A percentile compares a stretch with the other conserved stretches of the same genome.
Conservation (phyloP, 768 basidiomycete genomes). For the Kwoniella heveanensis region DNA sequence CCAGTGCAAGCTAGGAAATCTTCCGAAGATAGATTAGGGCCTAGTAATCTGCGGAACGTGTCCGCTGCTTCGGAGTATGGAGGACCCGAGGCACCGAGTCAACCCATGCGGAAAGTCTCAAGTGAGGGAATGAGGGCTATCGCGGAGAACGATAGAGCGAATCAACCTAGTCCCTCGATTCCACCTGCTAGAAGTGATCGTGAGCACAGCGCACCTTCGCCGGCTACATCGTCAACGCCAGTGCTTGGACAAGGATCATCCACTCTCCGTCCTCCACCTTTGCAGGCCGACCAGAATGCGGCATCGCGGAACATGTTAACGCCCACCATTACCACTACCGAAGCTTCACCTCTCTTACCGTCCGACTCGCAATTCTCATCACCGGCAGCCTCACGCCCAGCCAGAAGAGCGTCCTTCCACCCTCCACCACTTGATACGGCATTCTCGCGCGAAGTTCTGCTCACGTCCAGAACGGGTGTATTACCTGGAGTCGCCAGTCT, state of each 20-base stretch:
- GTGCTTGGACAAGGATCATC: not conserved
- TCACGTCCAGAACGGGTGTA: constrained; percentile 41
- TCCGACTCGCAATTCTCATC: constrained; percentile 22
- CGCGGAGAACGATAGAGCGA: not conserved
- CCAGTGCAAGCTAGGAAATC: constrained; percentile 5
- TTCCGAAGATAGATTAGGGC: constrained; percentile 18
- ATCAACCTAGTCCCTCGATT: not conserved
- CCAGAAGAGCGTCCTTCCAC: constrained; percentile 61
- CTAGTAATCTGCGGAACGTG: constrained; percentile 18
- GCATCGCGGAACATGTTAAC: constrained; percentile 8
- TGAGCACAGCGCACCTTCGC: constrained; percentile 4
- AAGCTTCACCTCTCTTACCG: constrained; percentile 21
- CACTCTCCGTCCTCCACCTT: not conserved
- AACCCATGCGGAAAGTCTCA: constrained; percentile 6
- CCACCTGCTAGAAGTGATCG: constrained; percentile 1
- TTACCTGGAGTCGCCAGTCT: constrained; percentile 59
- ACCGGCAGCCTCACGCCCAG: constrained; percentile 51
- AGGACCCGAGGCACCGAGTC: constrained; percentile 1
- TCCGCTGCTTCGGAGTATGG: constrained; percentile 24
- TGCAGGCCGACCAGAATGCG: not conserved
- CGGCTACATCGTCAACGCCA: constrained; percentile 4
- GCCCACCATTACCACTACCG: constrained; percentile 22
- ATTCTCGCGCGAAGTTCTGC: constrained; percentile 54
- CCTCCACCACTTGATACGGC: constrained; percentile 52
- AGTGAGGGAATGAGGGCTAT: constrained; percentile 19